Conservation (phyloP, 2,329 filamentous ascomycete species). For the Pyrenophora graminea region DNA sequence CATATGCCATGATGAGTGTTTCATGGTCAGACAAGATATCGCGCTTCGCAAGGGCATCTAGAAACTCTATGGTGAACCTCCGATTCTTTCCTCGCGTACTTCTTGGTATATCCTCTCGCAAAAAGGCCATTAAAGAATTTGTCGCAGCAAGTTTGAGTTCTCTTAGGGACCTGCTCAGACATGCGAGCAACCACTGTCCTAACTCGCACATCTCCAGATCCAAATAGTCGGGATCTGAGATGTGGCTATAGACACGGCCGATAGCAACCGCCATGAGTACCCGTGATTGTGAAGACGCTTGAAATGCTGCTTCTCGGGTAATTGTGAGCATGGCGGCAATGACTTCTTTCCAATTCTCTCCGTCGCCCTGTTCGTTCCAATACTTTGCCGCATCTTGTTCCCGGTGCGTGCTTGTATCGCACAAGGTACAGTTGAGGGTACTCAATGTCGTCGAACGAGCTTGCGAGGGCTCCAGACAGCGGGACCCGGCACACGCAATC, state of each 20-base stretch:
- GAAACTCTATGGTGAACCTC: constrained; percentile 68
- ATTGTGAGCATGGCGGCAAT: constrained; percentile 38
- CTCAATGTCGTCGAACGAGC: constrained; percentile 16
- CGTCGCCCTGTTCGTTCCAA: constrained; percentile 28
- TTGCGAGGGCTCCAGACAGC: constrained; percentile 18
- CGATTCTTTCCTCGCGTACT: constrained; percentile 66
- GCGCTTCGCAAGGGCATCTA: constrained; percentile 73
- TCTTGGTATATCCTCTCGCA: constrained; percentile 55
- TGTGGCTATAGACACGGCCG: constrained; percentile 71
- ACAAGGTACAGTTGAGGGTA: constrained; percentile 27
- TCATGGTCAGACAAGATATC: constrained; percentile 72
- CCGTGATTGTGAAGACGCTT: constrained; percentile 35
- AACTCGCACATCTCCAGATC: constrained; percentile 69
- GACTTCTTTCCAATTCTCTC: constrained; percentile 40
- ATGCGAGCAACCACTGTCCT: constrained; percentile 81
- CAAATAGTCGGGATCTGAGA: constrained; percentile 61
- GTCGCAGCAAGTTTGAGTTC: constrained; percentile 84
- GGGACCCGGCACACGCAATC: constrained; percentile 42
- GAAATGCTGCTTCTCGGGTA: constrained; percentile 35
- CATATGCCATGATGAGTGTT: constrained; percentile 82
- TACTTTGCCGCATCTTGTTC: constrained; percentile 15
- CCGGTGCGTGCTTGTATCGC: constrained; percentile 20
- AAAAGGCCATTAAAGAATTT: constrained; percentile 68
- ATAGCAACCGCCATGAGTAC: constrained; percentile 52
- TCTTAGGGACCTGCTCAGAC: constrained; percentile 79